Evolutionary conservation across 768 basidiomycete species (phyloP).

Genomic region (Suillus lakei): DNA sequence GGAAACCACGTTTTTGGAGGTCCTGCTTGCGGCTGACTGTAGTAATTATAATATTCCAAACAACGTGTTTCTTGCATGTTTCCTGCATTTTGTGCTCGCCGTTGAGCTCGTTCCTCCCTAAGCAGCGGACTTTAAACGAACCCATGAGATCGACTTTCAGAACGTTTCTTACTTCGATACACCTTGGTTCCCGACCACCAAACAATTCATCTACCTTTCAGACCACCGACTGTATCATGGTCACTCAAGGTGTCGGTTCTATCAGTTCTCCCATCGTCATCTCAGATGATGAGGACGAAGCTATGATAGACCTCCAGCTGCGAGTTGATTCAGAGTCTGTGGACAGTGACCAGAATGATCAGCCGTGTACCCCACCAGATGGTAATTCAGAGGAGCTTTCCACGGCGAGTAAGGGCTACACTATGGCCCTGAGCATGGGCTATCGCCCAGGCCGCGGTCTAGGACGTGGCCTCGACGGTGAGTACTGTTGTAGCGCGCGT

Average conservation of each 20-base stretch:
- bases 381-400: slow-evolving; percentile 10
- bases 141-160: slow-evolving; percentile 8
- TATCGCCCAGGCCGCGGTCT: slow-evolving; percentile 19
- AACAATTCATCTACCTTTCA: slow-evolving; percentile 6
- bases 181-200: slow-evolving; percentile 8
- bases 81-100: background rate
- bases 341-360: slow-evolving; percentile 8
- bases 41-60: background rate
- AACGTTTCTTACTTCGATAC: slow-evolving; percentile 4
- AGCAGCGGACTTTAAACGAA: slow-evolving; percentile 19
- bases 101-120: background rate
- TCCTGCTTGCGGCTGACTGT: background rate
- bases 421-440: slow-evolving; percentile 18
- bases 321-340: slow-evolving; percentile 4
- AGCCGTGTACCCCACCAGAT: background rate
- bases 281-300: slow-evolving; percentile 32
- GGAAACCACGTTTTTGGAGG: slow-evolving; percentile 5
- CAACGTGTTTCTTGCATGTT: slow-evolving; percentile 9
- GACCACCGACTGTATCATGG: slow-evolving; percentile 10
- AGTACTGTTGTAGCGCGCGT: slow-evolving; percentile 5
- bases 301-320: slow-evolving; percentile 18
- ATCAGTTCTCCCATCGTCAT: slow-evolving; percentile 33
- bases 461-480: slow-evolving; percentile 18
- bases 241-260: slow-evolving; percentile 25
- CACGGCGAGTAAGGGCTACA: slow-evolving; percentile 11